These are phyloP conservation scores for Volvariella volvacea DNA, from an alignment of 1,284 basidiomycete species.

Conservation along the genomic window DNA sequence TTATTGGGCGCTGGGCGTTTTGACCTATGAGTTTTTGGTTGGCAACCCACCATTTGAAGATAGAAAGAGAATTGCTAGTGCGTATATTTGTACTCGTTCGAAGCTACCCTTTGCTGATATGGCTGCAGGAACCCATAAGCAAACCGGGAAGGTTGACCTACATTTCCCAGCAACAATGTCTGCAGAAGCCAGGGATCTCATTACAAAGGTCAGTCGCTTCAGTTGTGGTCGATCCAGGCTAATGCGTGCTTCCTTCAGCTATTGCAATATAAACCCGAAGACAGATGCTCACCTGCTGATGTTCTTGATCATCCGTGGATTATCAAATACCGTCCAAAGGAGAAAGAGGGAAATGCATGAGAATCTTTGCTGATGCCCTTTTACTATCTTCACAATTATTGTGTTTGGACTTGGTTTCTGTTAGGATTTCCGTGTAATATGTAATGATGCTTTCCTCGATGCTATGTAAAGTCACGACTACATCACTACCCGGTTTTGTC, in stretches of 20 bases:
- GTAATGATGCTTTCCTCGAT: too few species aligned
- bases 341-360: too few species aligned
- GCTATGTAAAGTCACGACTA: too few species aligned
- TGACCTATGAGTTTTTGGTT: constrained; percentile 92
- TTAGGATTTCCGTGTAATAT: too few species aligned
- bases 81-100: constrained; percentile 15
- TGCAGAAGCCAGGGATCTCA: constrained; percentile 34
- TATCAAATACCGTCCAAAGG: constrained; percentile 55
- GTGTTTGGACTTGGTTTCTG: too few species aligned
- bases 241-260: constrained; percentile 47
- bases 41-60: constrained; percentile 96
- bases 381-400: too few species aligned
- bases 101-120: constrained; percentile 4
- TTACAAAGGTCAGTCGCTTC: constrained; percentile 27
- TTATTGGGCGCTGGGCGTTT: constrained; percentile 94
- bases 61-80: constrained; percentile 68
- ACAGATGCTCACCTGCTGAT: constrained; percentile 74
- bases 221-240: not conserved
- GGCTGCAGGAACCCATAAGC: constrained; percentile 72
- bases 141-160: constrained; percentile 81
- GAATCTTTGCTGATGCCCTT: too few species aligned
- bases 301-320: constrained; percentile 94
- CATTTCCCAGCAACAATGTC: constrained; percentile 48
- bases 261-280: constrained; percentile 79
- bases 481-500: too few species aligned